Evolutionary conservation across 441 rosid species (phyloP).

Genomic region (Arabidopsis lyrata): DNA sequence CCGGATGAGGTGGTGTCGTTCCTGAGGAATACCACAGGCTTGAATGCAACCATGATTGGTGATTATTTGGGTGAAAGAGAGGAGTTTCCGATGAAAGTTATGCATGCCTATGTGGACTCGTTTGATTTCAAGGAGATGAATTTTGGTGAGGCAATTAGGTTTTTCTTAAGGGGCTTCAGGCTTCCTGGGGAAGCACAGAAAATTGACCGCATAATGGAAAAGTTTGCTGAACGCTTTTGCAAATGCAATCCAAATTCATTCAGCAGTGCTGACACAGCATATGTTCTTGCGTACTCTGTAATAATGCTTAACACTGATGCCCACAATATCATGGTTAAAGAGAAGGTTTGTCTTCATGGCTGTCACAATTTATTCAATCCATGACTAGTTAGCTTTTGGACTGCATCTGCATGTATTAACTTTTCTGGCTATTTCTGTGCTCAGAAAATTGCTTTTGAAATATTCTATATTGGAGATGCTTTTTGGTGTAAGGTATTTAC

Average conservation of each 20-base stretch:
- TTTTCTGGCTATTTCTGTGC: slow-evolving; percentile 30
- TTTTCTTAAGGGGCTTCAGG: slow-evolving; percentile 92
- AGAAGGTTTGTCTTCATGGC: slow-evolving; percentile 69
- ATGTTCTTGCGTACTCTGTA: slow-evolving; percentile 98
- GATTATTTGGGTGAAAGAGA: slow-evolving; percentile 98
- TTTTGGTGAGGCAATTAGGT: slow-evolving; percentile 97
- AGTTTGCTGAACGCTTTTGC: slow-evolving; percentile 98
- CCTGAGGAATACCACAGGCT: slow-evolving; percentile 73
- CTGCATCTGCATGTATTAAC: slow-evolving; percentile 23
- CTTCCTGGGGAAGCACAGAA: slow-evolving; percentile 99
- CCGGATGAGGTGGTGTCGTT: slow-evolving; percentile 87
- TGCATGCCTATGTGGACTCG: slow-evolving; percentile 99
- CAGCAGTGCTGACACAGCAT: slow-evolving; percentile 97
- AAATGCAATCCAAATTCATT: slow-evolving; percentile 95
- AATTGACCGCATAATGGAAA: slow-evolving; percentile 98
- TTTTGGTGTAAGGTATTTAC: slow-evolving; percentile 18
- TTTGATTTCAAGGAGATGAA: slow-evolving; percentile 88
- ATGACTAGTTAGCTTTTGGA: slow-evolving; percentile 32
- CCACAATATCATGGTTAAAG: slow-evolving; percentile 96
- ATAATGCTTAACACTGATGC: slow-evolving; percentile 99
- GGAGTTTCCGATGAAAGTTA: slow-evolving; percentile 87
- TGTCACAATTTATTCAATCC: slow-evolving; percentile 30
- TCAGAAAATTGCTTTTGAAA: slow-evolving; percentile 8
- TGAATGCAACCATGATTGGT: slow-evolving; percentile 92
- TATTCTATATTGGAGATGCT: slow-evolving; percentile 23